Evolutionary conservation across 2,329 filamentous ascomycete species (phyloP).

Genomic region (Trichoderma endophyticum): DNA sequence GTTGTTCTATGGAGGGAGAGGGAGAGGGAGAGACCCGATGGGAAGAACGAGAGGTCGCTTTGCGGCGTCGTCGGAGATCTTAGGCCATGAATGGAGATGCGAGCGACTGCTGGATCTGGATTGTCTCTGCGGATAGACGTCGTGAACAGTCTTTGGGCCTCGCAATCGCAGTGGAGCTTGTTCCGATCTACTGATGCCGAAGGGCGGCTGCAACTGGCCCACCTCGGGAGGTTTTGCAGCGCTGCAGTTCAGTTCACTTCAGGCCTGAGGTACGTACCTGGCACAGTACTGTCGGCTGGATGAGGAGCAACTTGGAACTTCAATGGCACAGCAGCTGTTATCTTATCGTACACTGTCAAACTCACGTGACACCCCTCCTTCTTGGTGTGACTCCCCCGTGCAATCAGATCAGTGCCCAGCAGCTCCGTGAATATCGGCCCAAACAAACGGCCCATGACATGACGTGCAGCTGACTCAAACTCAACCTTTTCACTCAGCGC

Average conservation of each 20-base stretch:
- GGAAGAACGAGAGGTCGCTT: neutral
- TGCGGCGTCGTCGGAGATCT: neutral
- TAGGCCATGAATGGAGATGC: neutral
- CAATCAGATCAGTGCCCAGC: neutral
- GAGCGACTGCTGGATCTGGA: neutral
- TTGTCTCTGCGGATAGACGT: neutral
- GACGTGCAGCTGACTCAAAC: constrained; percentile 18
- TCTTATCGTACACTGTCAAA: neutral
- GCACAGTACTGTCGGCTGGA: neutral
- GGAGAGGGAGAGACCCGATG: neutral
- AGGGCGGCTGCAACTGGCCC: neutral
- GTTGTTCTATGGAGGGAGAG: neutral
- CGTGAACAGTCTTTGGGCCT: neutral
- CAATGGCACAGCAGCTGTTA: neutral
- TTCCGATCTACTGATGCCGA: neutral
- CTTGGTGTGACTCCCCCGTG: neutral
- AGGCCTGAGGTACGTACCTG: neutral
- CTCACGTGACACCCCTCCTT: constrained; percentile 14
- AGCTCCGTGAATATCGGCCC: constrained; percentile 13
- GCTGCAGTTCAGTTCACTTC: neutral
- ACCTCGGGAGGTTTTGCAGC: neutral
- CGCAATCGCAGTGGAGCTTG: constrained; percentile 12
- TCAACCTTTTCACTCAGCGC: neutral
- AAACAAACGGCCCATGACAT: constrained; percentile 14
- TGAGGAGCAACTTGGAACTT: neutral